phyloP scores from a whole-genome alignment of 192 early-diverging fungal species.

The Podila epigama region DNA sequence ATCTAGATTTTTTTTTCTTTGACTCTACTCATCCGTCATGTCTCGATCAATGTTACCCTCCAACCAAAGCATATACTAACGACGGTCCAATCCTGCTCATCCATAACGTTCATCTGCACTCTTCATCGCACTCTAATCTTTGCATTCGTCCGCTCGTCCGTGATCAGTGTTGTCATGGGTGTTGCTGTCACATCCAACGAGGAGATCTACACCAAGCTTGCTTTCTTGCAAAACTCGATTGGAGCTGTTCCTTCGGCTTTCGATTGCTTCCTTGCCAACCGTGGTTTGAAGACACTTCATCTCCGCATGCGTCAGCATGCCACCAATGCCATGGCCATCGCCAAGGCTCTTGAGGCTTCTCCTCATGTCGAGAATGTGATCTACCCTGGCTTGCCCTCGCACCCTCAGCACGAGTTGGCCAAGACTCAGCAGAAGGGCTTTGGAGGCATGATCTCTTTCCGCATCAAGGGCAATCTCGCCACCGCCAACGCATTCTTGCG shows the following conservation, averaged over 20 bases:
- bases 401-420: conserved; percentile 93
- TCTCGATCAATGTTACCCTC: not conserved
- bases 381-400: conserved; percentile 91
- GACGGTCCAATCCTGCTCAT: too few species aligned
- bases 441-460: conserved; percentile 97
- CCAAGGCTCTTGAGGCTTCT: conserved; percentile 76
- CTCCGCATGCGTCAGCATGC: conserved; percentile 94
- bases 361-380: conserved; percentile 84
- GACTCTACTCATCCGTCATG: not conserved
- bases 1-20: not conserved
- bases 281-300: conserved; percentile 95
- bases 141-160: not conserved
- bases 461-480: conserved; percentile 82
- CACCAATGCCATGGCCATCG: conserved; percentile 83
- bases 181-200: conserved; percentile 84
- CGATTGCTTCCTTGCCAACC: conserved; percentile 94
- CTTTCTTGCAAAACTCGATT: conserved; percentile 97
- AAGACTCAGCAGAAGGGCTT: conserved; percentile 89
- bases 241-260: conserved; percentile 96
- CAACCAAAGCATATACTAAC: not conserved
- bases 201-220: conserved; percentile 74
- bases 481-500: conserved; percentile 87
- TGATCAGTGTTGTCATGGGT: conserved; percentile 89
- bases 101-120: too few species aligned
- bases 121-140: too few species aligned